Conservation (phyloP, 75 land plant genomes). For the Selaginella moellendorffii region DNA sequence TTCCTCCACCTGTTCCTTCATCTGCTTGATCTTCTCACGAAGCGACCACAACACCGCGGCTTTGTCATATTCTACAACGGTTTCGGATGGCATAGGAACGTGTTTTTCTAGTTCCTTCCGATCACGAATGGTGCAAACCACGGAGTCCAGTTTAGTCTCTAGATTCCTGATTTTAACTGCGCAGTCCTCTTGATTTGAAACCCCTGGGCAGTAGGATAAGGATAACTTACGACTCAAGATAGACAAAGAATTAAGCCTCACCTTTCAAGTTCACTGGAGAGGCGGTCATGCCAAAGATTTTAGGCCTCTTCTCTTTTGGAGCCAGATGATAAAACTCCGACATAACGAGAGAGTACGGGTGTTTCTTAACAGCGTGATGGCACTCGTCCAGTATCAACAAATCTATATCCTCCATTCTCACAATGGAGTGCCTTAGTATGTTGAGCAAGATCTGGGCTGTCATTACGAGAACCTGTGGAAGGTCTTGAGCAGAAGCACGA, state of each 20-base stretch:
- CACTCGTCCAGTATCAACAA: slow-evolving; percentile 96
- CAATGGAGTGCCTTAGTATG: slow-evolving; percentile 91
- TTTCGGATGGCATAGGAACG: slow-evolving; percentile 95
- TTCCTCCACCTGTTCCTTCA: slow-evolving; percentile 71
- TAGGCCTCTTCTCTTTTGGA: slow-evolving; percentile 77
- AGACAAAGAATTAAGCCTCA: slow-evolving; percentile 12
- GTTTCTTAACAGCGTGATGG: slow-evolving; percentile 99
- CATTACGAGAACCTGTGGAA: slow-evolving; percentile 90
- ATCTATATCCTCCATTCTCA: slow-evolving; percentile 85
- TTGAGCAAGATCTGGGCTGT: slow-evolving; percentile 97
- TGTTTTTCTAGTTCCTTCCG: slow-evolving; percentile 90
- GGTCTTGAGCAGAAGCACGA: too few relatives aligned
- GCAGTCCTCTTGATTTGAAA: slow-evolving; percentile 96
- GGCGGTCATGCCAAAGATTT: slow-evolving; percentile 99
- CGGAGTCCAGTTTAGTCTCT: slow-evolving; percentile 85
- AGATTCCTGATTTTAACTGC: slow-evolving; percentile 95
- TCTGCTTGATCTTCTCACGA: slow-evolving; percentile 88
- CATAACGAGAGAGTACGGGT: slow-evolving; percentile 98
- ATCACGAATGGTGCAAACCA: slow-evolving; percentile 91
- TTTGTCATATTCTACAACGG: slow-evolving; percentile 83
- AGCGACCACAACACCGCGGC: slow-evolving; percentile 73
- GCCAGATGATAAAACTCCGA: slow-evolving; percentile 96
- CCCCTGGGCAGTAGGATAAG: slow-evolving; percentile 41
- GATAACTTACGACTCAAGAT: background rate
- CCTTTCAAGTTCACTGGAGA: slow-evolving; percentile 98